These are phyloP conservation scores for Osmanthus fragrans DNA, from an alignment of 257 asterid species.

Conservation along the genomic window DNA sequence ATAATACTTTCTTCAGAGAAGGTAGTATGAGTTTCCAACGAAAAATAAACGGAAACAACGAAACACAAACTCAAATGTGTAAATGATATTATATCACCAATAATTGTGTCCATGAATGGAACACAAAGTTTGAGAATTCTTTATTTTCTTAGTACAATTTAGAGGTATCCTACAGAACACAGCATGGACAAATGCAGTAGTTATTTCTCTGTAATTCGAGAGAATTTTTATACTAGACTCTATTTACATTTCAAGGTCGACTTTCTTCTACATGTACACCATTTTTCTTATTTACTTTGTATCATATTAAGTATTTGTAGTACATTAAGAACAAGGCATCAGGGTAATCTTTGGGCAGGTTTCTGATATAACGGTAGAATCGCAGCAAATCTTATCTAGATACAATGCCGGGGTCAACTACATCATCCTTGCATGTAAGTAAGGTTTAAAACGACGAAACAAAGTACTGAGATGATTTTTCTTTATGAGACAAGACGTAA, in stretches of 20 bases:
- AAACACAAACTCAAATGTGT: neutral
- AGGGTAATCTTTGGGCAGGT: conserved; percentile 72
- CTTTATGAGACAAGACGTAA: too few relatives aligned
- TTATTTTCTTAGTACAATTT: conserved; percentile 3
- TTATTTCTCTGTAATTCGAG: conserved; percentile 36
- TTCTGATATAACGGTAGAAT: conserved; percentile 67
- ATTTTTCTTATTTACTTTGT: conserved; percentile 17
- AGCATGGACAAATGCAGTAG: conserved; percentile 36
- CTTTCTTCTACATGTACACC: conserved; percentile 43
- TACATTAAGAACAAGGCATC: conserved; percentile 75
- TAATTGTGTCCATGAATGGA: neutral
- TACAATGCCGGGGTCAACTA: conserved; percentile 59
- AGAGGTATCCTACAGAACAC: conserved; percentile 26
- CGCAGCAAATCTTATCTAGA: conserved; percentile 60
- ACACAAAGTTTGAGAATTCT: conserved; percentile 14
- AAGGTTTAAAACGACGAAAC: too few relatives aligned
- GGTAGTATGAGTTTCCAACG: neutral
- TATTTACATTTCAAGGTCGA: conserved; percentile 59
- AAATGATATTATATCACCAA: neutral
- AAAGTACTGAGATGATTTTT: too few relatives aligned
- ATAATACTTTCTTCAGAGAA: neutral
- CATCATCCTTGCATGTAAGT: conserved; percentile 66
- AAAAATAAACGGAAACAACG: neutral
- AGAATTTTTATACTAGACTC: conserved; percentile 36
- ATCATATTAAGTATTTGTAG: conserved; percentile 71